Conservation (phyloP, 805 yeast species). For the Naumovozyma dairenensis region DNA sequence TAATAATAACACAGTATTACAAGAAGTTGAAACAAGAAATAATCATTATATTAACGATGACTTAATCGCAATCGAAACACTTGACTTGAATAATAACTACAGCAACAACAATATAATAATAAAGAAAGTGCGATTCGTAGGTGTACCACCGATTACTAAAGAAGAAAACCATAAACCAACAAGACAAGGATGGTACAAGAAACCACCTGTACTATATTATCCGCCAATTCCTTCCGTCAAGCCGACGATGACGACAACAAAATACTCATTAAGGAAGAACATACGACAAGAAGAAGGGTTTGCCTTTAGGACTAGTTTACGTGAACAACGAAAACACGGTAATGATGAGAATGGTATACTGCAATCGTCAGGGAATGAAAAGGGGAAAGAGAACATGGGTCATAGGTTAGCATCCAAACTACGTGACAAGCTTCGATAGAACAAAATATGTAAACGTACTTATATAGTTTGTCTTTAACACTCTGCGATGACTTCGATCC, state of each 20-base stretch:
- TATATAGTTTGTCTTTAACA: too few relatives aligned
- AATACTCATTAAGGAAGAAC: slow-evolving; percentile 6
- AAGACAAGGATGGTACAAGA: slow-evolving; percentile 30
- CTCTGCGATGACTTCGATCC: too few relatives aligned
- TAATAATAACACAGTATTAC: too few relatives aligned
- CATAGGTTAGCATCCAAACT: slow-evolving; percentile 13
- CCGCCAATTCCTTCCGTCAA: slow-evolving; percentile 27
- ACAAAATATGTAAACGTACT: too few relatives aligned
- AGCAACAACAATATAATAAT: too few relatives aligned
- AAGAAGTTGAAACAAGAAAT: too few relatives aligned
- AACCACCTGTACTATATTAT: slow-evolving; percentile 28
- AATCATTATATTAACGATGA: too few relatives aligned
- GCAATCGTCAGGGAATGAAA: too few relatives aligned
- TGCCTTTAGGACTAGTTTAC: slow-evolving; percentile 25
- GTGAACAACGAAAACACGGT: slow-evolving; percentile 14
- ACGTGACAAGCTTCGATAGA: slow-evolving; percentile 14
- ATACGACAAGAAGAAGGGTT: slow-evolving; percentile 27
- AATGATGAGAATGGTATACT: neutral
- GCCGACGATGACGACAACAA: too few relatives aligned
- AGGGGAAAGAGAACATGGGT: slow-evolving; percentile 8
- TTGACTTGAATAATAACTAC: too few relatives aligned
- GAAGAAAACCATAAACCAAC: slow-evolving; percentile 26
- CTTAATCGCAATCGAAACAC: too few relatives aligned
- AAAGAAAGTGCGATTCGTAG: slow-evolving; percentile 28
- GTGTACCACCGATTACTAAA: slow-evolving; percentile 28